These are phyloP conservation scores for Debaryomyces coudertii DNA, from an alignment of 1,139 yeast genomes.

Conservation along the genomic window DNA sequence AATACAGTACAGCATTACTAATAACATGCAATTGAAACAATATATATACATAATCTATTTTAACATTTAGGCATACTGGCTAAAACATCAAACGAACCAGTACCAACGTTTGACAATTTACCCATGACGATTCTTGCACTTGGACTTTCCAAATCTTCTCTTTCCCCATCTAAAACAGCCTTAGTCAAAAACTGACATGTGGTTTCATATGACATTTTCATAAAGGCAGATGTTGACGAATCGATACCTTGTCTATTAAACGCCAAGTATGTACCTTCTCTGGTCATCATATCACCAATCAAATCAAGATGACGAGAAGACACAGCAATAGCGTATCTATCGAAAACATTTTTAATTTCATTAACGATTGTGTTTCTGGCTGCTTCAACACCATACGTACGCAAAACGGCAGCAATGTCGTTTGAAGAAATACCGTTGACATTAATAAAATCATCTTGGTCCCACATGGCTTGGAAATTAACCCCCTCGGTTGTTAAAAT, in stretches of 20 bases:
- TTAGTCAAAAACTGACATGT: constrained; percentile 96
- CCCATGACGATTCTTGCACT: constrained; percentile 96
- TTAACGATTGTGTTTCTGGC: constrained; percentile 96
- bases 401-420: constrained; percentile 88
- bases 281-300: constrained; percentile 98
- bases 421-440: constrained; percentile 88
- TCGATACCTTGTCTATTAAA: constrained; percentile 99
- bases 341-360: constrained; percentile 95
- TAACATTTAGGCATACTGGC: constrained; percentile 55
- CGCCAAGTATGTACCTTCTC: constrained; percentile 96
- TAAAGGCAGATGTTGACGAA: constrained; percentile 89
- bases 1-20: constrained; percentile 1
- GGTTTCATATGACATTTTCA: constrained; percentile 99
- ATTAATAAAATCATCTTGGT: constrained; percentile 87
- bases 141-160: constrained; percentile 88
- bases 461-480: constrained; percentile 98
- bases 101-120: constrained; percentile 88
- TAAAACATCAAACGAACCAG: constrained; percentile 92
- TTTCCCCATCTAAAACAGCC: constrained; percentile 91
- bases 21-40: constrained; percentile 9
- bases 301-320: constrained; percentile 93
- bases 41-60: constrained; percentile 10
- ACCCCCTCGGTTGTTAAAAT: constrained; percentile 96
- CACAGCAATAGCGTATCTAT: constrained; percentile 93
- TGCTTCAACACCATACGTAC: constrained; percentile 97